These are phyloP conservation scores for Eremothecium coryli DNA, from an alignment of 1,139 yeast genomes.

Conservation along the genomic window DNA sequence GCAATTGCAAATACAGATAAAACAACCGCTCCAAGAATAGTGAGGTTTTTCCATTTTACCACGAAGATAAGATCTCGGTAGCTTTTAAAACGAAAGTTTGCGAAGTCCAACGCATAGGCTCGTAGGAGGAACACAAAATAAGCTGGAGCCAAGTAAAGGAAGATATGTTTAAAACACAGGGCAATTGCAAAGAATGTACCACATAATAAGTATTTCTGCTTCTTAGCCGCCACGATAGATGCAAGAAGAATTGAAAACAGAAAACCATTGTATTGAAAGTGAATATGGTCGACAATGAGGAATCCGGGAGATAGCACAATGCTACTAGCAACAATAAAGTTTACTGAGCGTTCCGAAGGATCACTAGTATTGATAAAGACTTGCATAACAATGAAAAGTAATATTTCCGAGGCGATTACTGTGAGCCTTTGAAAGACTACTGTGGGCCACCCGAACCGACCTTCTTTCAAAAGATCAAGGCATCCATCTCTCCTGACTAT, in stretches of 20 bases:
- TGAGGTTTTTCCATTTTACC: conserved; percentile 49
- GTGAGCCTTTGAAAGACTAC: conserved; percentile 72
- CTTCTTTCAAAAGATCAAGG: conserved; percentile 56
- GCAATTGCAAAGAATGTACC: conserved; percentile 69
- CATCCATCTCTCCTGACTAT: conserved; percentile 66
- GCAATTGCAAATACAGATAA: conserved; percentile 54
- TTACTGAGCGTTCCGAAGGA: conserved; percentile 32
- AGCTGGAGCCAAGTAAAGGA: conserved; percentile 88
- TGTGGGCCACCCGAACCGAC: conserved; percentile 68
- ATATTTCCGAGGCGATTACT: conserved; percentile 68
- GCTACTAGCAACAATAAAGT: conserved; percentile 74
- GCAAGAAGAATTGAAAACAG: conserved; percentile 75
- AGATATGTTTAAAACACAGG: conserved; percentile 89
- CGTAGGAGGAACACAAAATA: conserved; percentile 73
- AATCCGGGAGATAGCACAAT: conserved; percentile 84
- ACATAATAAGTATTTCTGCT: conserved; percentile 47
- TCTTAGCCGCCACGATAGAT: conserved; percentile 62
- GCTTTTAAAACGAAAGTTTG: conserved; percentile 27
- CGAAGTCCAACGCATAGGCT: conserved; percentile 42
- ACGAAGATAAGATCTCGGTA: conserved; percentile 32
- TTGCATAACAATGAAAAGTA: conserved; percentile 62
- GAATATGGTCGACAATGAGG: conserved; percentile 81
- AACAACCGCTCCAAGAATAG: conserved; percentile 61
- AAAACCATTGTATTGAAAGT: conserved; percentile 92
- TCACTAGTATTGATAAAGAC: conserved; percentile 53